Conservation (phyloP, 2,329 filamentous ascomycete species). For the Pezicula carpinea region DNA sequence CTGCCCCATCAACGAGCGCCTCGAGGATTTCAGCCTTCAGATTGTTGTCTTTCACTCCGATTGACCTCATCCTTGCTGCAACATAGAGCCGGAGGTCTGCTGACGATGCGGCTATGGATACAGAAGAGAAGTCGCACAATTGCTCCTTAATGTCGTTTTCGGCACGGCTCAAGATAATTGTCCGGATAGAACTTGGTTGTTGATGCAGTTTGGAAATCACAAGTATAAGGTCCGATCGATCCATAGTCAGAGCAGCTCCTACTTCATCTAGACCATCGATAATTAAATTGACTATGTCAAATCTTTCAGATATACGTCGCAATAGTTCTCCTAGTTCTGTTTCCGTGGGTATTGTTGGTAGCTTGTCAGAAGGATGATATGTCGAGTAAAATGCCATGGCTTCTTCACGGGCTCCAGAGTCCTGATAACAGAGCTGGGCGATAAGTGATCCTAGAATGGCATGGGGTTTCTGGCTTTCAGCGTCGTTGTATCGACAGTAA, state of each 20-base stretch:
- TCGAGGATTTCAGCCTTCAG: too few species aligned
- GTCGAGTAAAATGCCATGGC: not conserved
- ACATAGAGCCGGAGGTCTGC: not conserved
- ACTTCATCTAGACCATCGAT: slow-evolving; percentile 1
- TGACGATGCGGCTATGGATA: not conserved
- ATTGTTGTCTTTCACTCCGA: not conserved
- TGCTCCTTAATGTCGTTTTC: not conserved
- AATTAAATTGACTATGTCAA: not conserved
- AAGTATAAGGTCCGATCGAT: not conserved
- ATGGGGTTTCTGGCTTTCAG: not conserved
- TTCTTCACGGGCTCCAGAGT: not conserved
- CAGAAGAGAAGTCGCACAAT: not conserved
- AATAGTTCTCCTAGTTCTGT: not conserved
- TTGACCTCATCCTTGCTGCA: not conserved
- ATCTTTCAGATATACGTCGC: not conserved
- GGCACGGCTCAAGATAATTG: too few species aligned
- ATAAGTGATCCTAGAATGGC: not conserved
- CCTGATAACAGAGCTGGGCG: not conserved
- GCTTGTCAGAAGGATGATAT: not conserved
- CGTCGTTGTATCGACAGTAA: not conserved
- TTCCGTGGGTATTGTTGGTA: not conserved
- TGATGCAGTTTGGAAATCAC: not conserved
- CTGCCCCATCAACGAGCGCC: too few species aligned
- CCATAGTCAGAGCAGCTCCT: not conserved
- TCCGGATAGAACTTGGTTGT: not conserved